Conservation (phyloP, 2,329 filamentous ascomycete species). For the Cladophialophora carrionii region DNA sequence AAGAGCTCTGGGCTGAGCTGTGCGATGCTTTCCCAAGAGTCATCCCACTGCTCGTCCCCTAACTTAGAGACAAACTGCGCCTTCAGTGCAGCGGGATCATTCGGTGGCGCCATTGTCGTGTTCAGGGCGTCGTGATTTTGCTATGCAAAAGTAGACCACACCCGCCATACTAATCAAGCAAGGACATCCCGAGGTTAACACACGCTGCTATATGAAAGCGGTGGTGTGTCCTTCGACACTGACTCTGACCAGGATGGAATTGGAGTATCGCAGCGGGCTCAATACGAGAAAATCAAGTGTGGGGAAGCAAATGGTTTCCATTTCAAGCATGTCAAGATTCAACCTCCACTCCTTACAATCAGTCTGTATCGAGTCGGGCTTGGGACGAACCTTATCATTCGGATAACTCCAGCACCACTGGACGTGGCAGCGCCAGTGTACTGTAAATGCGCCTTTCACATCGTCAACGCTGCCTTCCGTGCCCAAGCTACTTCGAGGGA, state of each 20-base stretch:
- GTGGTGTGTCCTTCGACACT: neutral
- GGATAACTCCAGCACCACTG: neutral
- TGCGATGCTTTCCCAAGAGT: constrained; percentile 31
- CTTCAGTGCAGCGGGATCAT: constrained; percentile 20
- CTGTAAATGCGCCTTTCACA: neutral
- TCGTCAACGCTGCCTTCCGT: neutral
- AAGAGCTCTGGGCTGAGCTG: constrained; percentile 28
- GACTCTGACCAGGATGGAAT: neutral
- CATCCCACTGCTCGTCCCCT: constrained; percentile 27
- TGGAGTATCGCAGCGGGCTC: neutral
- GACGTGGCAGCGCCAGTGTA: too few species aligned
- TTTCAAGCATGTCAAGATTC: neutral
- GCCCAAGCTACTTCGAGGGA: neutral
- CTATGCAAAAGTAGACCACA: neutral
- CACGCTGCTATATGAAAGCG: neutral
- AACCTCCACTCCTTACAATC: neutral
- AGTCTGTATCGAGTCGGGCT: neutral
- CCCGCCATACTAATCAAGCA: neutral
- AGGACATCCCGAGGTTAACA: neutral
- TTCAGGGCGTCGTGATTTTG: neutral
- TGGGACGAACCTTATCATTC: neutral
- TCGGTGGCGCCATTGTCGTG: constrained; percentile 20
- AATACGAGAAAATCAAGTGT: neutral
- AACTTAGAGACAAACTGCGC: constrained; percentile 18
- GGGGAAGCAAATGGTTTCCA: neutral